Base-by-base conservation (phyloP, 805 yeast genomes). In the Nematodospora valgi region DNA sequence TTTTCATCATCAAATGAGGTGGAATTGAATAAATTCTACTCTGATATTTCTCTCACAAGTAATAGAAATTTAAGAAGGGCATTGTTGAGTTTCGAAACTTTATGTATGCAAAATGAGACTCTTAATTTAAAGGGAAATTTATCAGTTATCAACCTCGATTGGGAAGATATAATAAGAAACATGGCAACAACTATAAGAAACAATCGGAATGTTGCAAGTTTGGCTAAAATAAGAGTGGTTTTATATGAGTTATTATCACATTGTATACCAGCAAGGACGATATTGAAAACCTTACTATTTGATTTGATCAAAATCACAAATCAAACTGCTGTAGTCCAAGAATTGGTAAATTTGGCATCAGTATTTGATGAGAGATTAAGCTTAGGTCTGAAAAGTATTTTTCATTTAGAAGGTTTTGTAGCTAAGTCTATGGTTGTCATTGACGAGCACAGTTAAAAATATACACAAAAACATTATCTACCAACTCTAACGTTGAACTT, bases 401-500 rank as follows among this genome's bases (percentile, higher is more conserved):
- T 86, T 59, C 98, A 93, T 61, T 62, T 93, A 36, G 98, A 93
- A 64, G 98, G 98, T 1, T 93, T 87, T 54, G 75, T 86, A 13
- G 96, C 97, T 1, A 82, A 76, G 53, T 77, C 80, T 2, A 91
- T 93, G 97, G 84, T 86, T 27, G 72, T 72, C 6, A 56, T 84
- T 32, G 93, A 83, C 48, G 32, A 62, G 8, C 29, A 30, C 23
- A 33, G n/a, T 32, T 32, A 27, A 17, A 6, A 17, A 11, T n/a
- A 12, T 23, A 32, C 17, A 16, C 44, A 23, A n/a, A n/a, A 26
- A 32, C 28, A 23, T 9, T 12, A 37, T 10, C 19, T 17, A 29
- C 6, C 20, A n/a, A 34, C 17, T 24, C 35, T 46, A 49, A 32
- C 46, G 44, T 41, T 61, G 67, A 6, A 61, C 57, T 42, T 62